phyloP scores from a whole-genome alignment of 331 rosid genomes.

The Cydonia oblonga region DNA sequence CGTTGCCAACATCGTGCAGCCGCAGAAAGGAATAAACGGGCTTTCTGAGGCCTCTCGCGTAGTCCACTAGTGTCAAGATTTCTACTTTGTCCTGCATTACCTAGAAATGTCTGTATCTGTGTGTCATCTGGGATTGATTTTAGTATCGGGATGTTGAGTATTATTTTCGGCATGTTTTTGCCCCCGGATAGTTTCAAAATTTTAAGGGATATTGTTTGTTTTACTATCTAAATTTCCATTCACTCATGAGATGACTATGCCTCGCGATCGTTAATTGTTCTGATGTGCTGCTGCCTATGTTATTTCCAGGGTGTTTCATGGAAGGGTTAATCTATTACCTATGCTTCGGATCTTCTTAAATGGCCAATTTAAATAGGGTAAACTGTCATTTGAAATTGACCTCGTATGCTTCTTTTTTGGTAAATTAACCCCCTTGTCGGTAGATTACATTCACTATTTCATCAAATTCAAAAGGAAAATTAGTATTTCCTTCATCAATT shows the following conservation, averaged over 20 bases:
- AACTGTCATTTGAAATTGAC: too few species aligned
- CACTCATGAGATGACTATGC: neutral
- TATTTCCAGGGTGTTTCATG: neutral
- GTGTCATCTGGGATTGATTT: neutral
- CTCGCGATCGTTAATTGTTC: neutral
- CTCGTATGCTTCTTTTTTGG: too few species aligned
- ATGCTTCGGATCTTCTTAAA: too few species aligned
- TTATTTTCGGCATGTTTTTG: neutral
- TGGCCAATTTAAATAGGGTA: too few species aligned
- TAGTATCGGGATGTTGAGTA: neutral
- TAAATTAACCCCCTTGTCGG: too few species aligned
- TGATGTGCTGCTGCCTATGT: neutral
- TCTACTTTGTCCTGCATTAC: neutral
- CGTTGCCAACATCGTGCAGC: conserved; percentile 9
- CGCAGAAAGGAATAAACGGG: too few species aligned
- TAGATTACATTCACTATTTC: too few species aligned
- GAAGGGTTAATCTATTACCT: too few species aligned
- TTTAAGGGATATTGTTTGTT: neutral
- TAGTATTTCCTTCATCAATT: too few species aligned
- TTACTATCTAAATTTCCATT: neutral
- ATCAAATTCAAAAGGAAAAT: too few species aligned
- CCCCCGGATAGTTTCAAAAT: neutral
- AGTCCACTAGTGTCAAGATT: neutral
- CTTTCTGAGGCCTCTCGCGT: too few species aligned
- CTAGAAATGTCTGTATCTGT: neutral